Evolutionary conservation across 129 eudicot genomes (phyloP).

Genomic region (Centaurea solstitialis): DNA sequence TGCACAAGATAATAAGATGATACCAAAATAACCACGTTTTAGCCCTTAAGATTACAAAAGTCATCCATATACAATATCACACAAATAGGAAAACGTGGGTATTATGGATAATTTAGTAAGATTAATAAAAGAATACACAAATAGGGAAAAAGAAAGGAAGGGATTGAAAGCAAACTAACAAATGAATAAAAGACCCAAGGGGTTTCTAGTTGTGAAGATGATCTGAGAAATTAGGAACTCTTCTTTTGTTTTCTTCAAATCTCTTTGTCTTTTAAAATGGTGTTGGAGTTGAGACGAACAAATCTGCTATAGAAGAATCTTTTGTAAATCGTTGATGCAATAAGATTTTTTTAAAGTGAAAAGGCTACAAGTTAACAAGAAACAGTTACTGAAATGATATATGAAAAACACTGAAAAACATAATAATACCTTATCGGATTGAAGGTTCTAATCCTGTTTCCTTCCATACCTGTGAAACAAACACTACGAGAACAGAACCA

Average conservation of each 20-base stretch:
- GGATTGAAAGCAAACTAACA: not conserved
- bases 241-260: constrained; percentile 61
- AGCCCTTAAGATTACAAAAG: constrained; percentile 31
- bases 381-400: no score
- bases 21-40: constrained; percentile 98
- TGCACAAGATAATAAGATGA: constrained; percentile 1
- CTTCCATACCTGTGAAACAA: no score
- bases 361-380: no score
- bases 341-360: no score
- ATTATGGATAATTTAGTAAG: constrained; percentile 56
- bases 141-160: not conserved
- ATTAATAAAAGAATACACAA: not conserved
- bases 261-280: constrained; percentile 1
- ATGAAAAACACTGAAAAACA: no score
- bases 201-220: constrained; percentile 75
- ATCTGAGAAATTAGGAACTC: constrained; percentile 84
- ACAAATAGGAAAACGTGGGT: constrained; percentile 73
- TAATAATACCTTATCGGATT: no score
- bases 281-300: no score
- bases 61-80: constrained; percentile 1
- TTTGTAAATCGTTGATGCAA: no score
- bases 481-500: no score
- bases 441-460: no score
- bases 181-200: not conserved
- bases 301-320: constrained; percentile 34